Conservation (phyloP, 2,329 filamentous ascomycete genomes). For the Beauveria australis region DNA sequence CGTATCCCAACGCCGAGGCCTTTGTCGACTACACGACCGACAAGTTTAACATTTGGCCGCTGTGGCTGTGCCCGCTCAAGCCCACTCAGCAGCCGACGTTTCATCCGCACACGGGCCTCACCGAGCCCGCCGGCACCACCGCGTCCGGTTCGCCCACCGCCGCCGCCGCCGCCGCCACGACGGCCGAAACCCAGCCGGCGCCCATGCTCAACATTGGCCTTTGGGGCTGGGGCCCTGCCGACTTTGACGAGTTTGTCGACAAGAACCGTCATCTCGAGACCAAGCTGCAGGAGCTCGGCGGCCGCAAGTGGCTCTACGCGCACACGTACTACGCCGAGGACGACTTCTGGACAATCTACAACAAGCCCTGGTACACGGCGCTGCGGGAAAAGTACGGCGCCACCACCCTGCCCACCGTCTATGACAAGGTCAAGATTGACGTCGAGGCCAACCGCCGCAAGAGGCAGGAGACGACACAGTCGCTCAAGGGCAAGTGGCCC, state of each 20-base stretch:
- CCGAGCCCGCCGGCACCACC: slow-evolving; percentile 15
- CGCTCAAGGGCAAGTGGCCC: slow-evolving; percentile 43
- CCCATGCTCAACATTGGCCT: slow-evolving; percentile 59
- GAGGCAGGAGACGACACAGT: slow-evolving; percentile 30
- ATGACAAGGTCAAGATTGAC: slow-evolving; percentile 60
- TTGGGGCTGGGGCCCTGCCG: slow-evolving; percentile 66
- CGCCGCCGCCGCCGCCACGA: neutral
- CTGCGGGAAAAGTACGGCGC: slow-evolving; percentile 57
- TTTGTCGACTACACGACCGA: slow-evolving; percentile 48
- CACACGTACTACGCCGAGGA: slow-evolving; percentile 73
- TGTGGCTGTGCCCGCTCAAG: slow-evolving; percentile 51
- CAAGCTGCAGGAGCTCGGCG: slow-evolving; percentile 60
- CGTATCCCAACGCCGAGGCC: slow-evolving; percentile 41
- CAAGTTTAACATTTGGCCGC: slow-evolving; percentile 47
- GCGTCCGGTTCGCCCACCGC: neutral
- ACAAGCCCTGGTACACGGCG: slow-evolving; percentile 49
- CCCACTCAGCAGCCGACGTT: slow-evolving; percentile 42
- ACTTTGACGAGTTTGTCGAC: slow-evolving; percentile 50
- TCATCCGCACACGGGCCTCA: slow-evolving; percentile 41
- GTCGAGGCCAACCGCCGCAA: slow-evolving; percentile 34
- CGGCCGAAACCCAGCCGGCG: slow-evolving; percentile 12
- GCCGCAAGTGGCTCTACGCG: slow-evolving; percentile 82
- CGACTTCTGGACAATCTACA: slow-evolving; percentile 61
- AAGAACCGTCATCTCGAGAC: slow-evolving; percentile 65
- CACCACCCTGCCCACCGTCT: slow-evolving; percentile 54